Evolutionary conservation across 225 moss, liverwort and hornwort genomes (phyloP).

Genomic region (Bryoerythrophyllum caledonicum): DNA sequence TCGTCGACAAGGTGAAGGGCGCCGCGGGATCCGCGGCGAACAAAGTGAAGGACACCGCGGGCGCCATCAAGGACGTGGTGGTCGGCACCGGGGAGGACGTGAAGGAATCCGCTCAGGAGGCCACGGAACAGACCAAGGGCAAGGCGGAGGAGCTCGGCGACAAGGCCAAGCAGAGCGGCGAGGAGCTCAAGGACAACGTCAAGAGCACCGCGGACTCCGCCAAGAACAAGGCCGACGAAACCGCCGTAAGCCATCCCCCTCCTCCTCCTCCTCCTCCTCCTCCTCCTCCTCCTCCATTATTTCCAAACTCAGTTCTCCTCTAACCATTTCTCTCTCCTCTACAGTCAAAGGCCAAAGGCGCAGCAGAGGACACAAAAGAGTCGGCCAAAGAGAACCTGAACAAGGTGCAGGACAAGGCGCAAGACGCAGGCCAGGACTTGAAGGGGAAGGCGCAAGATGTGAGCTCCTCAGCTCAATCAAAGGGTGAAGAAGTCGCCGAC

Average conservation of each 20-base stretch:
- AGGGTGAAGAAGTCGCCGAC: neutral
- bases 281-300: neutral
- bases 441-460: slow-evolving; percentile 1
- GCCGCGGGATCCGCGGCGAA: slow-evolving; percentile 6
- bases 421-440: neutral
- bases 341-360: slow-evolving; percentile 24
- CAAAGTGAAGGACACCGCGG: slow-evolving; percentile 28
- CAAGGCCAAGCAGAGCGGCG: slow-evolving; percentile 1
- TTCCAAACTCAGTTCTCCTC: neutral
- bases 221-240: slow-evolving; percentile 18
- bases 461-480: neutral
- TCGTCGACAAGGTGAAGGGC: slow-evolving; percentile 20
- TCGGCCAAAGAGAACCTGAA: slow-evolving; percentile 20
- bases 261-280: too few relatives aligned
- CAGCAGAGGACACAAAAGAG: slow-evolving; percentile 11
- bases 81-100: slow-evolving; percentile 13
- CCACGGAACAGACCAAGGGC: neutral
- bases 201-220: slow-evolving; percentile 24
- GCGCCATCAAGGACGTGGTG: slow-evolving; percentile 17
- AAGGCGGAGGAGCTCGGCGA: slow-evolving; percentile 27
- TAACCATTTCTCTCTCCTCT: neutral
- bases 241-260: slow-evolving; percentile 22
- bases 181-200: slow-evolving; percentile 11
- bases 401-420: slow-evolving; percentile 13
- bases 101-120: slow-evolving; percentile 20